Evolutionary conservation across 1,284 basidiomycete genomes (phyloP).

Genomic region (Mycena sp.): DNA sequence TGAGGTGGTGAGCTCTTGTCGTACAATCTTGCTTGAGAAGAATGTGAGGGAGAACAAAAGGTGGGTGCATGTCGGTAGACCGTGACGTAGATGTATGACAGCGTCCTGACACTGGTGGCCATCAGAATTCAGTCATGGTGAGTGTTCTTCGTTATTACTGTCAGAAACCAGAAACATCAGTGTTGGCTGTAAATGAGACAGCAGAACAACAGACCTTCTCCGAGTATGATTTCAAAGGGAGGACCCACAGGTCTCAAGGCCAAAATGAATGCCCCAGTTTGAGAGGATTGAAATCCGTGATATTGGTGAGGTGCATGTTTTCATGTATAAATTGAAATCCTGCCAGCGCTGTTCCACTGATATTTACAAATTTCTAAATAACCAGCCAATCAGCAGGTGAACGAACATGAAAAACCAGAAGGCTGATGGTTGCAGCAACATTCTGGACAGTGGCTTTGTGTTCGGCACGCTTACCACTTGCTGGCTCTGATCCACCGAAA

Average conservation of each 20-base stretch:
- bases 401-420: no score
- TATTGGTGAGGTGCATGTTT: neutral
- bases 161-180: neutral
- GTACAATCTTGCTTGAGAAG: neutral
- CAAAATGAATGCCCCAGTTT: neutral
- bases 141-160: constrained; percentile 10
- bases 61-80: constrained; percentile 8
- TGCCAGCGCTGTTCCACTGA: neutral
- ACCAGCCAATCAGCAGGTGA: neutral
- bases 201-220: neutral
- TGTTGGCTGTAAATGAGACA: no score
- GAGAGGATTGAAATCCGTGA: no score
- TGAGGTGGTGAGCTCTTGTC: neutral
- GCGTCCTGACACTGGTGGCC: neutral
- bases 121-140: neutral
- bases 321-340: neutral
- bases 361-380: neutral
- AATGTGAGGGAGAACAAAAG: constrained; percentile 12
- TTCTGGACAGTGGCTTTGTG: neutral
- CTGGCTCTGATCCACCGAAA: neutral
- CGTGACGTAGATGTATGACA: constrained; percentile 13
- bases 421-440: neutral
- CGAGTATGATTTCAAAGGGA: neutral
- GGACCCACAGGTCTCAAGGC: neutral
- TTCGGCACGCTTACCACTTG: neutral